Evolutionary conservation across 2,329 filamentous ascomycete species (phyloP), one percentile per base, ranked within the genome.

Genomic region (Penicillium sclerotigenum): DNA sequence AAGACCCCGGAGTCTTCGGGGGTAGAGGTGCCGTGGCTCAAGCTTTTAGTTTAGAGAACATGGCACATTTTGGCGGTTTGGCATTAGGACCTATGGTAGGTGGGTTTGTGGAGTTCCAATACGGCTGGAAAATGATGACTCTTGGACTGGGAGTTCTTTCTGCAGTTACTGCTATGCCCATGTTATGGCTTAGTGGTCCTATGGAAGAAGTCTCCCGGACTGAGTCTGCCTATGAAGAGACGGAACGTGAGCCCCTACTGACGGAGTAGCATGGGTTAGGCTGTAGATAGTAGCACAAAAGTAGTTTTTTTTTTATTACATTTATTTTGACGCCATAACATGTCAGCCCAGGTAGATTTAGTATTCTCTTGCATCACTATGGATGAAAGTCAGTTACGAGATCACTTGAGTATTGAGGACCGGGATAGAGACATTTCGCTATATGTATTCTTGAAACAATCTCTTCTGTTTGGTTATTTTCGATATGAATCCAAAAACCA

Each of bases 1-100:
- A 80, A 84, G 58, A 85, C 80, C 61, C 81, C 82, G 20, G 89
- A 87, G 72, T 95, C 88, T 67, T 88, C 83, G 51, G 85, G 4
- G 54, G 61, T 7, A 58, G 59, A 13, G 65, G 65, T 4, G 84
- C 84, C 0, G 86, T 86, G 67, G 84, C 84, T 2, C 85, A 87
- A 67, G 73, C 87, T 0, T 88, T 87, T 69, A 83, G 81, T 1
- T 73, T 87, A 57, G 85, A 82, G 60, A 83, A 79, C 16, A 79
- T 87, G 75, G 77, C 84, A 0, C 87, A 83, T 67, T 81, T 79
- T 55, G 72, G 75, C 0, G 86, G 86, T 0, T 71, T 87, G 41
- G 80, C 83, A 0, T 50, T 86, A 3, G 86, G 86, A 0, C 85
- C 85, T 0, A 66, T 86, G 14, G 61, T 83, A 20, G 80, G 79